Base-by-base conservation (phyloP, 2,329 filamentous ascomycete species). In the Daldinia sp. region DNA sequence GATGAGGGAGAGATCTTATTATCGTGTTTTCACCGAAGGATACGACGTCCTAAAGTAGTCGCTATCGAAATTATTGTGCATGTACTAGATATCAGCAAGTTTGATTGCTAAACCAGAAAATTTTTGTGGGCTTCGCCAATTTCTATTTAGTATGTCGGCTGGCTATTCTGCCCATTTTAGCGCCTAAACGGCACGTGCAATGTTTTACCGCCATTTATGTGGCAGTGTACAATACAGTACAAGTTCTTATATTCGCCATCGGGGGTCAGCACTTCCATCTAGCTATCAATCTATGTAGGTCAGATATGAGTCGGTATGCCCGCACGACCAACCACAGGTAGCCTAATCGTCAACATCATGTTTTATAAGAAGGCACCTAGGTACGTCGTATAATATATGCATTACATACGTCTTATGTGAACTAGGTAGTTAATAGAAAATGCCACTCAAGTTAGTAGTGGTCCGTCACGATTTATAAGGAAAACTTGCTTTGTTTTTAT, bases 91-190 rank as follows among this genome's bases (percentile, higher is more conserved):
- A 64, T 56, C 49, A 37, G 29, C 45, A n/a, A n/a, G 29, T 30
- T 53, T 57, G 51, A 61, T 58, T 59, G 58, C 55, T 58, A 49
- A 64, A 54, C 3, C 23, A 52, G 58, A 61, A 61, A 45, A 48
- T 61, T 64, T 45, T 67, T 67, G 61, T 67, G 61, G 61, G 58
- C 61, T 64, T 67, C 51, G 43, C 49, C 47, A 64, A 61, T 64
- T 62, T 59, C 35, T 32, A 43, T 59, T 59, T 58, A 32, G 58
- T 51, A 59, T 53, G 43, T 41, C 56, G 51, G 56, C 52, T 59
- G 37, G 45, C 54, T 48, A 52, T 61, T 64, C 58, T 50, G 47
- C 61, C 39, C 63, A 35, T 47, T 53, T 34, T 63, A 63, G 48
- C 56, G 59, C 30, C 27, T 60, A n/a, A n/a, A 32, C 32, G 39